Conservation (phyloP, 2,329 filamentous ascomycete species). For the Pseudocercospora macadamiae region DNA sequence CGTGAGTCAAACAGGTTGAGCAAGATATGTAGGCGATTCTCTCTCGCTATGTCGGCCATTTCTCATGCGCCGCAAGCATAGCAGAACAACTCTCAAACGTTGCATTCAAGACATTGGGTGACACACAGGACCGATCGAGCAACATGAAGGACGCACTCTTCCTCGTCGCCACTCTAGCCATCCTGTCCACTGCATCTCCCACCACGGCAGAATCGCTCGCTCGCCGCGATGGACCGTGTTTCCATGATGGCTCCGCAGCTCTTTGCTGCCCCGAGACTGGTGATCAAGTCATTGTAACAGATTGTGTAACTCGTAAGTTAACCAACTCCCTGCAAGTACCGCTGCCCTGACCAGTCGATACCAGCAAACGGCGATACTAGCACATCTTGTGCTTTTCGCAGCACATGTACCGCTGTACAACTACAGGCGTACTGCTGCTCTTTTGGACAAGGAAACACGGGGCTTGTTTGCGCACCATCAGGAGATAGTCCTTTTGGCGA, state of each 20-base stretch:
- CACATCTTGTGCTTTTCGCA: background rate
- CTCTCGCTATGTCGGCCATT: background rate
- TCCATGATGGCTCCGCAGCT: background rate
- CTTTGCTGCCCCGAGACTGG: conserved; percentile 6
- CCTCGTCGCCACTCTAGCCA: background rate
- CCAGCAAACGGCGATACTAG: background rate
- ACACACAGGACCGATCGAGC: background rate
- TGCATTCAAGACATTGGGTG: no score
- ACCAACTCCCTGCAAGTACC: background rate
- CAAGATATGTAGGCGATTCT: no score
- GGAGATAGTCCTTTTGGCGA: background rate
- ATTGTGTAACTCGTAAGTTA: background rate
- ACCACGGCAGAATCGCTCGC: background rate
- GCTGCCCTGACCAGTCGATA: background rate
- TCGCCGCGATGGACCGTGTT: conserved; percentile 1
- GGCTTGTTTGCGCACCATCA: conserved; percentile 1
- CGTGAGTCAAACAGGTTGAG: background rate
- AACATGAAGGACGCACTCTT: background rate
- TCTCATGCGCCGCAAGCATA: background rate
- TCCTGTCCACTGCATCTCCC: background rate
- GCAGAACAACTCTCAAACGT: background rate
- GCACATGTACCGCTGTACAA: background rate
- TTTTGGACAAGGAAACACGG: background rate
- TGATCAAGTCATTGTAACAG: background rate
- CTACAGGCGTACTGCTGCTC: conserved; percentile 5